These are phyloP conservation scores for Ophiostoma montium DNA, from an alignment of 2,329 filamentous ascomycete genomes.

Conservation along the genomic window DNA sequence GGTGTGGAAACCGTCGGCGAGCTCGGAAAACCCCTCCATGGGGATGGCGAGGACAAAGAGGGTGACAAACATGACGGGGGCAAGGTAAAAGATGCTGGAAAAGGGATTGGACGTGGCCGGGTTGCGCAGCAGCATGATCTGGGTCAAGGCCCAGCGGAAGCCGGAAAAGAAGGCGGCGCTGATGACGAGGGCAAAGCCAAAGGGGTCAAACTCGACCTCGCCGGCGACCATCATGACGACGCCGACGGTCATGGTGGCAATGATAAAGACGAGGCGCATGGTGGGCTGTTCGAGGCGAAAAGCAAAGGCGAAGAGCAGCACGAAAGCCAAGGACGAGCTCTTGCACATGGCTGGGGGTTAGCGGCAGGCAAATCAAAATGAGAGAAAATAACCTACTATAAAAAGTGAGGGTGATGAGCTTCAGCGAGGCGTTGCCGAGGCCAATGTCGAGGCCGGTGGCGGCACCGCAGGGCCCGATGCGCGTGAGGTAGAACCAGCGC, in stretches of 20 bases:
- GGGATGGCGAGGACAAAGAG: slow-evolving; percentile 70
- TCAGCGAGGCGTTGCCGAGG: slow-evolving; percentile 85
- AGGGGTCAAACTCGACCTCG: slow-evolving; percentile 74
- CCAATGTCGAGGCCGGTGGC: slow-evolving; percentile 94
- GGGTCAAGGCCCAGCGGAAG: slow-evolving; percentile 96
- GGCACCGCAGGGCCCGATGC: slow-evolving; percentile 80
- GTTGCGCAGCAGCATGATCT: slow-evolving; percentile 86
- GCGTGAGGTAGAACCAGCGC: slow-evolving; percentile 78
- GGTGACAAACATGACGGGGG: slow-evolving; percentile 85
- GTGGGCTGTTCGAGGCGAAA: slow-evolving; percentile 86
- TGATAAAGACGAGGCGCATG: slow-evolving; percentile 72
- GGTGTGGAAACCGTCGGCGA: slow-evolving; percentile 49
- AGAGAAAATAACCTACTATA: slow-evolving; percentile 38
- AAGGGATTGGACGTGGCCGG: slow-evolving; percentile 94
- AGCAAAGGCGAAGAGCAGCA: slow-evolving; percentile 85
- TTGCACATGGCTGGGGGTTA: slow-evolving; percentile 73
- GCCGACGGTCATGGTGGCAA: slow-evolving; percentile 79
- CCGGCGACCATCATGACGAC: slow-evolving; percentile 98
- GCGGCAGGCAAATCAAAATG: background rate
- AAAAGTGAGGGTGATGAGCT: slow-evolving; percentile 93
- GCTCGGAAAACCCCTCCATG: slow-evolving; percentile 62
- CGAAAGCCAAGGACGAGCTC: slow-evolving; percentile 88
- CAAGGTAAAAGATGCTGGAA: slow-evolving; percentile 93
- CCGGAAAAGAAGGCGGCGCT: slow-evolving; percentile 88
- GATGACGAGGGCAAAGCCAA: slow-evolving; percentile 87